Conservation (phyloP, 2,329 filamentous ascomycete species). For the Colletotrichum spaethianum region DNA sequence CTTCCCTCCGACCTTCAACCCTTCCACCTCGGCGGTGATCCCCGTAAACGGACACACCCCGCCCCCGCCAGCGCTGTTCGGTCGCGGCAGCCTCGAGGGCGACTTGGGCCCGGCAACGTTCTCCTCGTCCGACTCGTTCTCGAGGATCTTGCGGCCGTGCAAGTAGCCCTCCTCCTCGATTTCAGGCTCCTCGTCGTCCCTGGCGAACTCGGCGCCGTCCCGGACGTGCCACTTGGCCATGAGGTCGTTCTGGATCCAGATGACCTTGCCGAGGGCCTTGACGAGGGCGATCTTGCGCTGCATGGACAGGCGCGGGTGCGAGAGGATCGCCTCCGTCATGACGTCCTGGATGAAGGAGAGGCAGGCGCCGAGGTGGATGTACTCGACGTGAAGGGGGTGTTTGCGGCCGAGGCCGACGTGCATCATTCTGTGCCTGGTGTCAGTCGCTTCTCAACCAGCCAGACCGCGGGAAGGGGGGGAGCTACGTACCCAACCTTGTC, state of each 20-base stretch:
- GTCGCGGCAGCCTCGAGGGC: conserved; percentile 40
- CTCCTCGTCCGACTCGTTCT: conserved; percentile 54
- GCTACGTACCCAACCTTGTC: conserved; percentile 81
- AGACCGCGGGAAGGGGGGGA: background rate
- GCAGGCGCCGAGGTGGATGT: conserved; percentile 81
- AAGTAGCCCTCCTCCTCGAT: conserved; percentile 75
- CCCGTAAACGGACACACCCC: conserved; percentile 47
- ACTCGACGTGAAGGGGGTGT: conserved; percentile 83
- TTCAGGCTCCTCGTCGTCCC: conserved; percentile 59
- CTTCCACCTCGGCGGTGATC: conserved; percentile 37
- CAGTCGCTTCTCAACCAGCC: background rate
- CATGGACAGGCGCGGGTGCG: conserved; percentile 76
- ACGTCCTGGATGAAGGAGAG: conserved; percentile 85
- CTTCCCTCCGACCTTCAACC: conserved; percentile 1
- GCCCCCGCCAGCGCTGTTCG: conserved; percentile 41
- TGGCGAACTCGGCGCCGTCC: conserved; percentile 74
- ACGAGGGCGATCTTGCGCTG: conserved; percentile 80
- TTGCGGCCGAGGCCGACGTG: conserved; percentile 82
- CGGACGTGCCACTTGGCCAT: conserved; percentile 87
- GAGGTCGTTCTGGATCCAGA: conserved; percentile 91
- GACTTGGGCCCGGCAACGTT: conserved; percentile 29
- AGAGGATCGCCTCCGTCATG: conserved; percentile 82
- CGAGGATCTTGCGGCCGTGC: conserved; percentile 72
- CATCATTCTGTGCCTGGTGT: conserved; percentile 73
- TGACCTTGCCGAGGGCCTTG: conserved; percentile 83